phyloP scores from a whole-genome alignment of 139 green algal genomes.

The Tetradesmus obliquus region DNA sequence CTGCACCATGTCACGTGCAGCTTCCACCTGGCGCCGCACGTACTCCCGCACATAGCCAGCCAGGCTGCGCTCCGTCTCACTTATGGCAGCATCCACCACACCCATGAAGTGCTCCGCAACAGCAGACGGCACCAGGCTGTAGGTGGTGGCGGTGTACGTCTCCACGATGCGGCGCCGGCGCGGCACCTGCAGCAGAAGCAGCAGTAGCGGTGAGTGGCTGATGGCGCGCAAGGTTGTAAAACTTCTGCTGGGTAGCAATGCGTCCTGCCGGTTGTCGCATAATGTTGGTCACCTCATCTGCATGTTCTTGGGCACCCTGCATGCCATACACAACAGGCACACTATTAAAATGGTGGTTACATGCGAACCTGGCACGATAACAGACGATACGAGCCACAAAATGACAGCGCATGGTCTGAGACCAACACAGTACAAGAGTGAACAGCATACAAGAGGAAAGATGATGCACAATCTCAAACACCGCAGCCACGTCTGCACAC shows the following conservation, averaged over 20 bases:
- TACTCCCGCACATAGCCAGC: constrained; percentile 50
- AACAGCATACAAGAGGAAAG: too few species aligned
- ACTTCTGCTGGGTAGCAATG: background rate
- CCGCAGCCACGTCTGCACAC: too few species aligned
- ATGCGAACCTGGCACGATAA: too few species aligned
- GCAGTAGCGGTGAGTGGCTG: constrained; percentile 33
- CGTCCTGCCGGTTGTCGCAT: background rate
- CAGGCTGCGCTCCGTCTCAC: constrained; percentile 47
- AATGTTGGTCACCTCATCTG: too few species aligned
- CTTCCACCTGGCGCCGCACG: constrained; percentile 50
- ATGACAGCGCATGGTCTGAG: too few species aligned
- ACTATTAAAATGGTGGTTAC: too few species aligned
- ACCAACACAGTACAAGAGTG: too few species aligned
- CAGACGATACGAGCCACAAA: too few species aligned
- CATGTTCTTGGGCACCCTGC: background rate
- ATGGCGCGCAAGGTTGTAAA: background rate
- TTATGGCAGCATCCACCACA: constrained; percentile 57
- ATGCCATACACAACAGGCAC: background rate
- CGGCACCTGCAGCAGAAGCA: constrained; percentile 63
- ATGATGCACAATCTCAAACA: too few species aligned
- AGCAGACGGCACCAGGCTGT: constrained; percentile 57
- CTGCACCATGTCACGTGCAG: constrained; percentile 39
- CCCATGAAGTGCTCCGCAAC: constrained; percentile 54
- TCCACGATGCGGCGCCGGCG: constrained; percentile 63
- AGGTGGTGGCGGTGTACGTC: constrained; percentile 66